phyloP scores from a whole-genome alignment of 140 eudicot species.

The Bidens hawaiensis region DNA sequence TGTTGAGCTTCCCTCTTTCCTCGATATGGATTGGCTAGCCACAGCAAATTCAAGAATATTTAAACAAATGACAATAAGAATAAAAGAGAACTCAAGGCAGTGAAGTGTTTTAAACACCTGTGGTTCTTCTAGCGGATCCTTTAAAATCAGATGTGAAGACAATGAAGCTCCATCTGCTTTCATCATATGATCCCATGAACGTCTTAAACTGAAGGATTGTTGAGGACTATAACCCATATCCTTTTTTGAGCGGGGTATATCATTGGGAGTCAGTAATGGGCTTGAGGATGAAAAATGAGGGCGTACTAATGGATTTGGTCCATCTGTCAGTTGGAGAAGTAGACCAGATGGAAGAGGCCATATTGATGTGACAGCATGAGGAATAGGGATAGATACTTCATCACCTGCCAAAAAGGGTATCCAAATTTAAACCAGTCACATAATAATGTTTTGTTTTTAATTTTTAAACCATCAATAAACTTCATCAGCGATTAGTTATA shows the following conservation, averaged over 20 bases:
- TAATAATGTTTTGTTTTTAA: not conserved
- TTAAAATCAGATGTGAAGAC: conserved; percentile 82
- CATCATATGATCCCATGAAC: conserved; percentile 37
- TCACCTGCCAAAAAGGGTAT: conserved; percentile 61
- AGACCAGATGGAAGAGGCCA: conserved; percentile 98
- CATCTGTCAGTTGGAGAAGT: conserved; percentile 84
- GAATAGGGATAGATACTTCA: conserved; percentile 64
- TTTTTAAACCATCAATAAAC: not conserved
- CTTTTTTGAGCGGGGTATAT: conserved; percentile 58
- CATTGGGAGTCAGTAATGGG: conserved; percentile 50
- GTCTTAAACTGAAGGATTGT: conserved; percentile 29
- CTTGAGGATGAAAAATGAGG: conserved; percentile 52
- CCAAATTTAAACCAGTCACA: conserved; percentile 9
- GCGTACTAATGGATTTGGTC: conserved; percentile 39
- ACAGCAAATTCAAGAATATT: conserved; percentile 14
- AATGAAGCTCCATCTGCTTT: conserved; percentile 50
- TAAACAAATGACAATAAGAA: conserved; percentile 1
- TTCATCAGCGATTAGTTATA: conserved; percentile 10
- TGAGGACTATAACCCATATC: conserved; percentile 73
- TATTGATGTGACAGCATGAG: conserved; percentile 65
- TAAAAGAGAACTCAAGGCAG: not conserved
- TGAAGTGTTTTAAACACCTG: conserved; percentile 42
- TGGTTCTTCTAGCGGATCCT: conserved; percentile 83
- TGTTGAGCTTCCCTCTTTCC: conserved; percentile 80
- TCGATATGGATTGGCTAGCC: conserved; percentile 67